phyloP scores from a whole-genome alignment of 164 flowering plant genomes.

The Vitis rotundifolia region DNA sequence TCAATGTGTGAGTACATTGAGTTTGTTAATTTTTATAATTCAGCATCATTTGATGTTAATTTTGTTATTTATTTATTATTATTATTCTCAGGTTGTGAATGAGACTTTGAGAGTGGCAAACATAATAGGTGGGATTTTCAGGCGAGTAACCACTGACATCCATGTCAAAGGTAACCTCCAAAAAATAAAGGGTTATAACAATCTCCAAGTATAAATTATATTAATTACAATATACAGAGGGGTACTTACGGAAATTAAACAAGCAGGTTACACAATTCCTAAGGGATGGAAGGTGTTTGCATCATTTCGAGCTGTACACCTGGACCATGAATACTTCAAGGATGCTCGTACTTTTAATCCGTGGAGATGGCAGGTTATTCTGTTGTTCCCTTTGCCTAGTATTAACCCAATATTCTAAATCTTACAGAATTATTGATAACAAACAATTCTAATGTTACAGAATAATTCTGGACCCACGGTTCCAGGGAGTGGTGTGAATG shows the following conservation, averaged over 20 bases:
- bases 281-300: constrained; percentile 94
- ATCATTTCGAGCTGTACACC: constrained; percentile 88
- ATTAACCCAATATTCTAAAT: no score
- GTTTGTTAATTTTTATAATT: no score
- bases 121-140: constrained; percentile 90
- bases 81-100: constrained; percentile 68
- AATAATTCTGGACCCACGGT: constrained; percentile 32
- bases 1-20: constrained; percentile 74
- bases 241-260: background rate
- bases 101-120: constrained; percentile 88
- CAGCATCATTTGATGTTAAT: no score
- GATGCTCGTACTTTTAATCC: constrained; percentile 93
- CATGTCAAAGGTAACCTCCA: constrained; percentile 55
- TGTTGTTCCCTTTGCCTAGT: background rate
- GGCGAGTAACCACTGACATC: constrained; percentile 71
- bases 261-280: constrained; percentile 79
- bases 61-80: background rate
- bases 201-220: no score
- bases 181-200: background rate
- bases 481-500: constrained; percentile 25
- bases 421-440: no score
- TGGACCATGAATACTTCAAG: constrained; percentile 67
- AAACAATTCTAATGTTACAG: constrained; percentile 22
- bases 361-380: constrained; percentile 93
- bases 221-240: no score